Percentiles rank a stretch among this genome's conserved stretches.
phyloP scores from a whole-genome alignment of 208 protist species.

The Ichthyophonus hoferi region DNA sequence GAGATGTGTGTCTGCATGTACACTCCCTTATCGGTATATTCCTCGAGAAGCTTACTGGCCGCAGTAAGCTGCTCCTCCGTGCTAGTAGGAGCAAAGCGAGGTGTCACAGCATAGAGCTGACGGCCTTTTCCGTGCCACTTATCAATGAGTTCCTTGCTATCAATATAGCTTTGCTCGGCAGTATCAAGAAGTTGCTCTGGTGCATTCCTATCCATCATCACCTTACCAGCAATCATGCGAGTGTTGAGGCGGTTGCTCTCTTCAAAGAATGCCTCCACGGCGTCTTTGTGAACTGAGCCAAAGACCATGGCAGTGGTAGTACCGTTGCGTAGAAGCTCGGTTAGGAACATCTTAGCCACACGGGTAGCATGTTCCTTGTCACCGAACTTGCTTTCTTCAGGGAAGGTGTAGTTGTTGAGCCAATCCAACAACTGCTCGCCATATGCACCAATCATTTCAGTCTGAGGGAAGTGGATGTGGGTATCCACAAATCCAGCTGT shows the following conservation, averaged over 20 bases:
- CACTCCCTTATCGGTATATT: conserved; percentile 51
- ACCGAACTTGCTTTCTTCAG: conserved; percentile 74
- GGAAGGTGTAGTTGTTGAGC: conserved; percentile 83
- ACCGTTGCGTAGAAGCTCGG: conserved; percentile 69
- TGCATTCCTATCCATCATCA: conserved; percentile 79
- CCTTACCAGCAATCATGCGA: conserved; percentile 78
- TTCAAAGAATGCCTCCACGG: conserved; percentile 30
- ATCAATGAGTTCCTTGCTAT: conserved; percentile 67
- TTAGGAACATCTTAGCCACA: conserved; percentile 71
- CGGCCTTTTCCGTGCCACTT: conserved; percentile 52
- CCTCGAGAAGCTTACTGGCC: conserved; percentile 38
- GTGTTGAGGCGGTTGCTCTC: conserved; percentile 56
- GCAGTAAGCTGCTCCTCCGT: not conserved
- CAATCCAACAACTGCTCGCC: conserved; percentile 77
- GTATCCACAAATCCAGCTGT: conserved; percentile 82
- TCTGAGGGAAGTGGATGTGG: conserved; percentile 85
- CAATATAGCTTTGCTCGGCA: not conserved
- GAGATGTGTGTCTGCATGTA: conserved; percentile 82
- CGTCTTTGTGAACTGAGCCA: conserved; percentile 75
- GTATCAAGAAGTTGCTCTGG: conserved; percentile 59
- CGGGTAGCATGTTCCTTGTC: conserved; percentile 69
- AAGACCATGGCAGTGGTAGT: conserved; percentile 81
- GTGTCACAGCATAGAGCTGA: not conserved
- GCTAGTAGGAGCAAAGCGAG: not conserved
- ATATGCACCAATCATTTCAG: conserved; percentile 75